These are phyloP conservation scores for Cokeromyces recurvatus DNA, from an alignment of 371 early-diverging fungal genomes.

Conservation along the genomic window DNA sequence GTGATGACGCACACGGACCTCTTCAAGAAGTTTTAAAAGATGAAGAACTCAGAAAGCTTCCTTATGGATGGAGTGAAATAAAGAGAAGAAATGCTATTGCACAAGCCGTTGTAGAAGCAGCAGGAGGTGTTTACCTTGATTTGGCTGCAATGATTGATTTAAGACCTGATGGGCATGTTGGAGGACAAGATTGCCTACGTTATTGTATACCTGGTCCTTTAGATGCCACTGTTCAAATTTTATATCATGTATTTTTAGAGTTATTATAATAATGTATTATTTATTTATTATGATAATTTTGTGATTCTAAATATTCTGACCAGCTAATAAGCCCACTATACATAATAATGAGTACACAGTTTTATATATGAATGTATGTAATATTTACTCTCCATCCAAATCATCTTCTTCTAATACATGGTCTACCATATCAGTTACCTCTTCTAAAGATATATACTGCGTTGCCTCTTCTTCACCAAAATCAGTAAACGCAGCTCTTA, in stretches of 20 bases:
- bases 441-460: slow-evolving; percentile 21
- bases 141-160: slow-evolving; percentile 46
- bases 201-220: slow-evolving; percentile 66
- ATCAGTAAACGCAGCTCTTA: slow-evolving; percentile 52
- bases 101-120: slow-evolving; percentile 48
- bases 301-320: too few species aligned
- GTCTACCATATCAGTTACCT: slow-evolving; percentile 53
- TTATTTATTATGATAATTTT: too few species aligned
- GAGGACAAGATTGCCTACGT: slow-evolving; percentile 53
- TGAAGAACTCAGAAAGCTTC: slow-evolving; percentile 30
- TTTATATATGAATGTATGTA: too few species aligned
- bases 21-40: slow-evolving; percentile 24
- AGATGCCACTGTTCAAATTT: slow-evolving; percentile 48
- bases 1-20: slow-evolving; percentile 37
- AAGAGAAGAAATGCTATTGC: slow-evolving; percentile 55
- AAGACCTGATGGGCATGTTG: slow-evolving; percentile 59
- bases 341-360: too few species aligned
- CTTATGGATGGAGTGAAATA: slow-evolving; percentile 55
- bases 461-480: slow-evolving; percentile 25
- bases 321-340: too few species aligned
- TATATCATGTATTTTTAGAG: slow-evolving; percentile 45
- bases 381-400: slow-evolving; percentile 48
- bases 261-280: too few species aligned
- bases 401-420: slow-evolving; percentile 64
- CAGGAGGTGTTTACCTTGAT: slow-evolving; percentile 57